Evolutionary conservation across 768 basidiomycete species (phyloP).

Genomic region (Paxillus involutus): DNA sequence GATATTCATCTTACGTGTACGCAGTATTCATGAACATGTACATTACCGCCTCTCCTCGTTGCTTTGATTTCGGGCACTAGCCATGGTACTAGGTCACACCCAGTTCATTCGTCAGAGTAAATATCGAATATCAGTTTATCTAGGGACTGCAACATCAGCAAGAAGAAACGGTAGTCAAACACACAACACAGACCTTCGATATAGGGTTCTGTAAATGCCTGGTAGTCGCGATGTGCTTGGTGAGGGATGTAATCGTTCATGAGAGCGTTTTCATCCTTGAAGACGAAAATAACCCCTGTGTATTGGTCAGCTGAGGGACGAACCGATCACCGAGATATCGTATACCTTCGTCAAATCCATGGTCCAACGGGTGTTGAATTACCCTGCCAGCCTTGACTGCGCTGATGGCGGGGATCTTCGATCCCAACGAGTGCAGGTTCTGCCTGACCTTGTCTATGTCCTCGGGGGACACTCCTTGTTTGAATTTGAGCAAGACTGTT

Average conservation of each 20-base stretch:
- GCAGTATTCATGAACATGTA: slow-evolving; percentile 2
- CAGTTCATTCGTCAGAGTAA: slow-evolving; percentile 9
- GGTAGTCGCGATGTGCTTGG: slow-evolving; percentile 13
- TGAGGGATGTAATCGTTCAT: slow-evolving; percentile 11
- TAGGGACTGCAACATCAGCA: background rate
- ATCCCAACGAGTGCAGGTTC: slow-evolving; percentile 8
- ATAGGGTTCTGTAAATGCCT: slow-evolving; percentile 2
- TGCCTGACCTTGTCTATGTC: slow-evolving; percentile 5
- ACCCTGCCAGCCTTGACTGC: slow-evolving; percentile 10
- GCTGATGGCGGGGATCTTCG: slow-evolving; percentile 18
- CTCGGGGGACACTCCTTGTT: slow-evolving; percentile 7
- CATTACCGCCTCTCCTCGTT: background rate
- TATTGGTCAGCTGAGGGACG: background rate
- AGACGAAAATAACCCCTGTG: slow-evolving; percentile 23
- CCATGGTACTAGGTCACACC: background rate
- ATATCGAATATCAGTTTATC: slow-evolving; percentile 26
- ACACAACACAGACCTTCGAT: slow-evolving; percentile 16
- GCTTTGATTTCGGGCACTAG: background rate
- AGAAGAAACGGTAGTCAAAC: background rate
- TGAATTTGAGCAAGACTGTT: slow-evolving; percentile 24
- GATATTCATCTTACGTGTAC: background rate
- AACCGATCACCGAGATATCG: background rate
- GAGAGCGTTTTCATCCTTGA: slow-evolving; percentile 16
- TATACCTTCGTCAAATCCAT: slow-evolving; percentile 23
- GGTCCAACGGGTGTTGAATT: slow-evolving; percentile 19